Base-by-base conservation (phyloP, 2,329 filamentous ascomycete species). In the Cladosporium oxysporum region DNA sequence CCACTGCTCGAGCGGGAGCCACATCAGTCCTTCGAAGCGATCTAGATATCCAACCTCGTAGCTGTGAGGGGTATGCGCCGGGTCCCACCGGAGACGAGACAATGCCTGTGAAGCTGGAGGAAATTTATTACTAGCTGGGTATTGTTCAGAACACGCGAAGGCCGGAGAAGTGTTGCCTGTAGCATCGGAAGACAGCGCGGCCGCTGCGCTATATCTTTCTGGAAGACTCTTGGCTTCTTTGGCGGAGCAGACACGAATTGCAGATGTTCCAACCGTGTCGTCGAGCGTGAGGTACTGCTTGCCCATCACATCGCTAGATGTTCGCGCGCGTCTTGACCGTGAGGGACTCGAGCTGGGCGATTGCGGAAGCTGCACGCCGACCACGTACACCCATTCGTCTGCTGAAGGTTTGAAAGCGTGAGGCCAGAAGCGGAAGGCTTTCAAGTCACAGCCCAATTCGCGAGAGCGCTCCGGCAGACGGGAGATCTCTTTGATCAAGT, bases 1-100 rank as follows among this genome's bases (percentile, higher is more conserved):
- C 84, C 84, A 86, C n/a, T 76, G 77, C 55, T 79, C 77, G 3
- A 85, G 73, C 10, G 75, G 70, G 12, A 80, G 79, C 73, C 85
- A 84, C 65, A 81, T 77, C 23, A 81, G 76, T 10, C 66, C 57
- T 31, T 66, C 64, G 64, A 86, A 86, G 11, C 84, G 79, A 70
- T 87, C 84, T 26, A 83, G 75, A 66, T 86, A 86, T 3, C 83
- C 84, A 33, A 86, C 80, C 14, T 84, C 75, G 69, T 82, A 86
- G 59, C 83, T 76, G 5, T 72, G 71, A 5, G 76, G 76, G 59
- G 81, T 76, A 21, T 83, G 79, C 3, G 73, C 76, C 1, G 79
- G 71, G 69, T 85, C 83, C 82, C 83, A 84, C 16, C 79, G 80
- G 5, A 86, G 76, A 2, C 66, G 68, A 29, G 44, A 62, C 8